These are phyloP conservation scores for Murraya koenigii DNA, from an alignment of 345 rosid species.

Conservation along the genomic window DNA sequence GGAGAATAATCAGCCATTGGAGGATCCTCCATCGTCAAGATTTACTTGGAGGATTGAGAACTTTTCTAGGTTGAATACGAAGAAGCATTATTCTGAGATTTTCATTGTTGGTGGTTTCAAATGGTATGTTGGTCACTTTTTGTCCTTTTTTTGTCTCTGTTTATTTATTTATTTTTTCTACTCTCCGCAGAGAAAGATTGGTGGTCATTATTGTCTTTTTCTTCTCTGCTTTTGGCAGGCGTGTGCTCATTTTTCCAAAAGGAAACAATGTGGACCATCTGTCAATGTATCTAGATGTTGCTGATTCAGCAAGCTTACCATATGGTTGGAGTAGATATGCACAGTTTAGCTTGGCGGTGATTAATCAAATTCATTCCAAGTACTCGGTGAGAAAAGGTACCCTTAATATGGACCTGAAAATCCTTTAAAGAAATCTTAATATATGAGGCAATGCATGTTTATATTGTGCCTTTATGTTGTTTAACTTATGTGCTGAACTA, in stretches of 20 bases:
- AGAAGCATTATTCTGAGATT: conserved; percentile 72
- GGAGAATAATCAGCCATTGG: conserved; percentile 72
- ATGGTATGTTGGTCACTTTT: conserved; percentile 47
- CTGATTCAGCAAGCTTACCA: conserved; percentile 74
- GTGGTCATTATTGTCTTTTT: conserved; percentile 15
- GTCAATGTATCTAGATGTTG: conserved; percentile 96
- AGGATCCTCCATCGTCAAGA: conserved; percentile 80
- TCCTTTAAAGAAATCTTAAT: background rate
- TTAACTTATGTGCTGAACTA: background rate
- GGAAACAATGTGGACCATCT: conserved; percentile 91
- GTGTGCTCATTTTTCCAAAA: conserved; percentile 80
- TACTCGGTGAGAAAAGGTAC: conserved; percentile 83
- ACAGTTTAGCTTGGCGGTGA: conserved; percentile 82
- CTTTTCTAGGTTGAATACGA: conserved; percentile 70
- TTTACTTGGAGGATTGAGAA: conserved; percentile 79
- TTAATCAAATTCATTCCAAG: conserved; percentile 75
- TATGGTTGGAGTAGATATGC: conserved; percentile 96
- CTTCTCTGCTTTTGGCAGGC: conserved; percentile 47
- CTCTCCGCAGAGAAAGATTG: background rate
- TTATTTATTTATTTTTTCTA: background rate
- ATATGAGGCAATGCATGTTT: background rate
- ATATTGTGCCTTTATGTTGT: background rate
- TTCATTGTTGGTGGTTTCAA: conserved; percentile 83
- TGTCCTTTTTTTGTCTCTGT: background rate
- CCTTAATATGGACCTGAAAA: background rate